phyloP scores from a whole-genome alignment of 1,284 basidiomycete species.

The Fereydounia khargensis region DNA sequence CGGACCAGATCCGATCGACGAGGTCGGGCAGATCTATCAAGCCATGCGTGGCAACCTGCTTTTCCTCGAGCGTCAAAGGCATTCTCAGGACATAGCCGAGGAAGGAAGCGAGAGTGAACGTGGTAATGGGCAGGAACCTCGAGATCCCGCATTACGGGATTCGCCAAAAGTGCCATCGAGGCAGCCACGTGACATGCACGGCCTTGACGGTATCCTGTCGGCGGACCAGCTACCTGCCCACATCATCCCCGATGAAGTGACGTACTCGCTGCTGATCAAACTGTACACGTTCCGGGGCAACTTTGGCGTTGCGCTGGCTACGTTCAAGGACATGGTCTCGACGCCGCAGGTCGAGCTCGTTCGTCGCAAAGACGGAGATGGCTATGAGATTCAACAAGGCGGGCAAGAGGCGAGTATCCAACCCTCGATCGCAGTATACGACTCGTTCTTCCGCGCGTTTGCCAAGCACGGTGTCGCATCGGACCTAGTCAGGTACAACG shows the following conservation, averaged over 20 bases:
- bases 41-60: slow-evolving; percentile 24
- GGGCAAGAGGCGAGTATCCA: slow-evolving; percentile 7
- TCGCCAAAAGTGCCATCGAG: too few species aligned
- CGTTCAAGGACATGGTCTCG: slow-evolving; percentile 24
- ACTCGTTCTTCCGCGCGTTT: slow-evolving; percentile 26
- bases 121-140: too few species aligned
- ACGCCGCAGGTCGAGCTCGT: slow-evolving; percentile 5
- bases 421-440: slow-evolving; percentile 15
- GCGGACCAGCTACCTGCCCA: slow-evolving; percentile 3
- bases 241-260: slow-evolving; percentile 15
- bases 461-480: slow-evolving; percentile 10
- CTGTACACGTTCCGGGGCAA: slow-evolving; percentile 14
- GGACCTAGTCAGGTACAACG: slow-evolving; percentile 1
- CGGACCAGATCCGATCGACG: not conserved
- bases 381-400: not conserved
- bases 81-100: slow-evolving; percentile 2
- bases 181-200: not conserved
- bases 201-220: slow-evolving; percentile 4
- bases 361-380: too few species aligned
- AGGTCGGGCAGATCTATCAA: slow-evolving; percentile 16
- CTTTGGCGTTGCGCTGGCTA: slow-evolving; percentile 19
- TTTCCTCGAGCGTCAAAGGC: slow-evolving; percentile 7
- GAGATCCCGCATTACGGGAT: too few species aligned
- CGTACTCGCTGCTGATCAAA: slow-evolving; percentile 19
- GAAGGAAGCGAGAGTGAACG: too few species aligned